A percentile compares a stretch with the other conserved stretches of the same genome.
phyloP scores from a whole-genome alignment of 352 stramenopile species.

The Lagenidium sp. region DNA sequence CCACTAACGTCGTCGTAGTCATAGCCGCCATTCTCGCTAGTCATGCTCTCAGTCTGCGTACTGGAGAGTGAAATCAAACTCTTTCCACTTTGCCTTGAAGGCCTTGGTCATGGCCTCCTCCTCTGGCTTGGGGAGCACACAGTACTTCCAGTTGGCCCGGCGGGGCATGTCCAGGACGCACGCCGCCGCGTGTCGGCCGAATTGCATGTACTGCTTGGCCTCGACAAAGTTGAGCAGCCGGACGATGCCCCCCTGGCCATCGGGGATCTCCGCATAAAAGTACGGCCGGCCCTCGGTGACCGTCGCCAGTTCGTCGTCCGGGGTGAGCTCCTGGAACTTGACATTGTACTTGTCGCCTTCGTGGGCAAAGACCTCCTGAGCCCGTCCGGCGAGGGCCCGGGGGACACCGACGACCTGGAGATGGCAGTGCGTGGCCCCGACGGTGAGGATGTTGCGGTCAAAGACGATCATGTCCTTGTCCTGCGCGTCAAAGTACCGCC shows the following conservation, averaged over 20 bases:
- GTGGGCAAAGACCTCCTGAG: slow-evolving; percentile 37
- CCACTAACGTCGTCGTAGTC: no score
- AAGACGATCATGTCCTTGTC: slow-evolving; percentile 68
- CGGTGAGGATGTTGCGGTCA: slow-evolving; percentile 67
- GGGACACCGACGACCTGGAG: slow-evolving; percentile 66
- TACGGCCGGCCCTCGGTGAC: slow-evolving; percentile 39
- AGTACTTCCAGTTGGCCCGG: slow-evolving; percentile 78
- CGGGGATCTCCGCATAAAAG: slow-evolving; percentile 56
- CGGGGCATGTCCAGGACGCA: slow-evolving; percentile 55
- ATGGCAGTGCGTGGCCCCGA: slow-evolving; percentile 68
- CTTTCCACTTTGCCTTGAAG: slow-evolving; percentile 57
- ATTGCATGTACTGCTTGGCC: slow-evolving; percentile 79
- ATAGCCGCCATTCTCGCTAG: not conserved
- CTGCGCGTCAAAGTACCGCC: slow-evolving; percentile 50
- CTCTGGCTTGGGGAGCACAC: slow-evolving; percentile 61
- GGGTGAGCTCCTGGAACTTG: slow-evolving; percentile 38
- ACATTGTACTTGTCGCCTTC: slow-evolving; percentile 74
- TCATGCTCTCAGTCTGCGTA: slow-evolving; percentile 13
- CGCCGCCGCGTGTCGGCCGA: slow-evolving; percentile 55
- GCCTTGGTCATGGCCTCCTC: slow-evolving; percentile 53
- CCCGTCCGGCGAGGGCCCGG: slow-evolving; percentile 20
- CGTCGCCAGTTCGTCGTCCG: slow-evolving; percentile 24
- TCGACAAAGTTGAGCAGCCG: slow-evolving; percentile 56
- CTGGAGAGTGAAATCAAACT: slow-evolving; percentile 65
- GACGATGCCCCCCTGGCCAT: slow-evolving; percentile 22